Base-by-base conservation (phyloP, 2,329 filamentous ascomycete genomes). In the Amesomyces nigricolor region DNA sequence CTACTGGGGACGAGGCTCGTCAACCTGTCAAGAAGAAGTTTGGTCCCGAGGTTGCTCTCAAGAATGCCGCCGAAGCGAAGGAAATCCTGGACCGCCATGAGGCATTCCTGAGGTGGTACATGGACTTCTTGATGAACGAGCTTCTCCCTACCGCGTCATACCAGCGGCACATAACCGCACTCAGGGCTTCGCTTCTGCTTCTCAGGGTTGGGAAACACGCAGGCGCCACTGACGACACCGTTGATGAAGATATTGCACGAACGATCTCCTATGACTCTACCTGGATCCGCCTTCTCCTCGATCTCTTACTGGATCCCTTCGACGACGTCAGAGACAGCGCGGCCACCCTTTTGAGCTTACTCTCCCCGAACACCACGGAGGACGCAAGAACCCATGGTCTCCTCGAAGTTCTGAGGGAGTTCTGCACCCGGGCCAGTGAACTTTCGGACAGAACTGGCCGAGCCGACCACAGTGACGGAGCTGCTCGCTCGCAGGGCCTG, bases 381-480 rank as follows among this genome's bases (percentile, higher is more conserved):
- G 19, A 59, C 49, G 57, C 14, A 30, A 46, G 47, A 62, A 26
- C 47, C 22, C 9, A 38, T 29, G 61, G 62, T 2, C 61, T 68
- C 9, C 52, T 65, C 1, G 62, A 66, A 7, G 64, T 78, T 9
- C 68, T 85, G 29, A 61, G 59, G 4, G 70, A 72, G 14, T 80
- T 85, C 53, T 73, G 81, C 39, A 63, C 59, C 1, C 75, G 76
- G 52, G 81, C 83, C 1, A 79, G 86, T 54, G 69, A 71, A 4
- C 73, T 81, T 35, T 85, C 89, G 56, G 77, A 83, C 19, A 76
- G 74, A 26, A 95, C 90, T 4, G 89, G 89, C 19, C 81, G 94
- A 58, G 92, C 91, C 11, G 91, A 97, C 67, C 89, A 96, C 68
- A 91, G 91, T 1, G 92, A 99, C 71, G 92, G 92, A 9, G 85